phyloP scores from a whole-genome alignment of 2,329 filamentous ascomycete genomes.

The Sclerotinia spermophila region DNA sequence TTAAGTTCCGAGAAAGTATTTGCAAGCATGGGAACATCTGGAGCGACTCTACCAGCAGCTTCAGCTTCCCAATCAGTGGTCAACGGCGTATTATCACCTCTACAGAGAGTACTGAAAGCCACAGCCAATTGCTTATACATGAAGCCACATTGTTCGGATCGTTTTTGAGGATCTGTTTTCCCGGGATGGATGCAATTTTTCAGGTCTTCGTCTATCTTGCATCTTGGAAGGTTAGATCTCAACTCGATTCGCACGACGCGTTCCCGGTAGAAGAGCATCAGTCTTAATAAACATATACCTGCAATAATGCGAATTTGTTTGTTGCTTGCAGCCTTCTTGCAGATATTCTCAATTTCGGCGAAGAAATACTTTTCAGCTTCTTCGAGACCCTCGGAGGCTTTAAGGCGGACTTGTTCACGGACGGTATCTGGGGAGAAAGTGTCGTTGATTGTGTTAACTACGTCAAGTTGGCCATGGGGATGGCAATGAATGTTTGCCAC shows the following conservation, averaged over 20 bases:
- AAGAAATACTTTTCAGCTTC: slow-evolving; percentile 22
- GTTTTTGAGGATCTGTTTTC: slow-evolving; percentile 21
- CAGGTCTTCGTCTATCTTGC: slow-evolving; percentile 16
- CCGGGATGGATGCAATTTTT: slow-evolving; percentile 7
- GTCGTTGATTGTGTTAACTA: slow-evolving; percentile 9
- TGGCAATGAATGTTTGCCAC: slow-evolving; percentile 21
- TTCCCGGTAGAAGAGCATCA: slow-evolving; percentile 26
- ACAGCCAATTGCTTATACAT: slow-evolving; percentile 26
- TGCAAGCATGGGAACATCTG: slow-evolving; percentile 9
- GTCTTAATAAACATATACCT: slow-evolving; percentile 24
- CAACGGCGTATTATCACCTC: slow-evolving; percentile 23
- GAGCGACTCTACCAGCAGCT: background rate
- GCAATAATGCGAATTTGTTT: slow-evolving; percentile 25
- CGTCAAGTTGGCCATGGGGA: slow-evolving; percentile 5
- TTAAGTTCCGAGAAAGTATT: slow-evolving; percentile 18
- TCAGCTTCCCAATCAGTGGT: slow-evolving; percentile 23
- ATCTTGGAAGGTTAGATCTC: slow-evolving; percentile 21
- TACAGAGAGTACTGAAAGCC: slow-evolving; percentile 23
- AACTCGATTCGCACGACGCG: slow-evolving; percentile 23
- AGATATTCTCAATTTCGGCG: slow-evolving; percentile 23
- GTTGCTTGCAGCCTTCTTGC: slow-evolving; percentile 16
- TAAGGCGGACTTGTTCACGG: slow-evolving; percentile 26
- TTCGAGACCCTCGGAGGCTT: slow-evolving; percentile 23
- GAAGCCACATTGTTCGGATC: slow-evolving; percentile 23
- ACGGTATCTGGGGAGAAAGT: slow-evolving; percentile 25